Percentiles rank a stretch among this genome's conserved stretches.
Evolutionary conservation across 306 rosid species (phyloP).

Genomic region (peach (Prunus persica)): DNA sequence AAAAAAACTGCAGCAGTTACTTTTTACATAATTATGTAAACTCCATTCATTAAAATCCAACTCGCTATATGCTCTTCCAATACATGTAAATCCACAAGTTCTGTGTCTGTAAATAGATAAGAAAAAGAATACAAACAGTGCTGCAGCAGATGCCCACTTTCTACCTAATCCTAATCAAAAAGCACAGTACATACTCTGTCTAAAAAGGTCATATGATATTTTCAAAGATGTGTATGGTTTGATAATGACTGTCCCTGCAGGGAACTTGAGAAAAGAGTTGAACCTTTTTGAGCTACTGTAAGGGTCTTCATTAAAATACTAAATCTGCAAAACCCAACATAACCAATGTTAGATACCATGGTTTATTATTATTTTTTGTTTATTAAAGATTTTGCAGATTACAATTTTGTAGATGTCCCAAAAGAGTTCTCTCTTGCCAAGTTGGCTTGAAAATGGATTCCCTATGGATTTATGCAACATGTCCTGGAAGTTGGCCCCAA

Average conservation of each 20-base stretch:
- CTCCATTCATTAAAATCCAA: background rate
- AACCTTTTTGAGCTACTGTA: constrained; percentile 2
- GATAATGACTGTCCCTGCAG: background rate
- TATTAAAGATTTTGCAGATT: background rate
- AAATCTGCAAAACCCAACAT: background rate
- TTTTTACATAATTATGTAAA: background rate
- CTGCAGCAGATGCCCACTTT: constrained; percentile 2
- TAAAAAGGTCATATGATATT: background rate
- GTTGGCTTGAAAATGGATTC: background rate
- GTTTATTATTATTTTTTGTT: background rate
- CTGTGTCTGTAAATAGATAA: background rate
- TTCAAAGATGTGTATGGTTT: background rate
- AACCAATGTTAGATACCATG: background rate
- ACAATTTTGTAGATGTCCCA: background rate
- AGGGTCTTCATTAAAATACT: background rate
- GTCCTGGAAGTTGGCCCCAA: too few species aligned
- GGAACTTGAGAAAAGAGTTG: background rate
- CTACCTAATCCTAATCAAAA: constrained; percentile 5
- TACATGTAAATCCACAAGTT: constrained; percentile 10
- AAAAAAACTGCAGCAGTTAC: background rate
- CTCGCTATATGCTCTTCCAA: constrained; percentile 8
- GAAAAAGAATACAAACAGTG: background rate
- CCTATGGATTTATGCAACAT: background rate
- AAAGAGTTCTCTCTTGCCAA: background rate
- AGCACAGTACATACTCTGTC: background rate